Base-by-base conservation (phyloP, 176 grass and related monocot genomes). In the Oryza glumipatula region DNA sequence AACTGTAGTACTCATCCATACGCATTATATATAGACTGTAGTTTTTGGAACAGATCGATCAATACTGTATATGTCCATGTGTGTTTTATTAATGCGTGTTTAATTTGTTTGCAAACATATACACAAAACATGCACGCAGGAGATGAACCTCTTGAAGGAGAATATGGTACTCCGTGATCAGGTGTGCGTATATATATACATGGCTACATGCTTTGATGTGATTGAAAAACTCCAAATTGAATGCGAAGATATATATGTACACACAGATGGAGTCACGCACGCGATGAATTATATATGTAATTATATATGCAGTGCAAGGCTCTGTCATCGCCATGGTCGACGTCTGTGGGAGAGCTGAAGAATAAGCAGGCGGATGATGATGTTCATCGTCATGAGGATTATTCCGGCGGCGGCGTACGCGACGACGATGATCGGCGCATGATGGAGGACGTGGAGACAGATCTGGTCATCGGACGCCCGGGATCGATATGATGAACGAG, bases 401-500 rank as follows among this genome's bases (percentile, higher is more conserved):
- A 36, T 36, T 60, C 9, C 9, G 39, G 43, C 12, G 67, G 7
- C 12, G 76, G 21, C 51, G 43, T 52, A 0, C 9, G 17, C 3
- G 67, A 85, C 9, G 71, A 44, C 35, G 35, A 32, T 16, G 70
- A 3, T 11, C 70, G 76, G 33, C 32, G 60, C 32, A 82, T 85
- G 5, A 4, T 36, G 35, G 5, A 4, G 52, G 90, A 91, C 12
- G 95, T 91, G 69, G 92, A 97, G 88, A 97, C 95, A 2, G 88
- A 97, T 51, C 36, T 94, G 49, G 81, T 86, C 26, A 94, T 97
- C 46, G 92, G 95, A 76, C 76, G 73, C 48, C 84, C 76, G 7
- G 84, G 36, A 38, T 38, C 36, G 36, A 26, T 26, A 26, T 26
- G 26, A 38, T 38, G 87, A 58, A 83, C 28, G 1, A 61, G 52